phyloP scores from a whole-genome alignment of 1,284 basidiomycete species.

The Marasmius sp. region DNA sequence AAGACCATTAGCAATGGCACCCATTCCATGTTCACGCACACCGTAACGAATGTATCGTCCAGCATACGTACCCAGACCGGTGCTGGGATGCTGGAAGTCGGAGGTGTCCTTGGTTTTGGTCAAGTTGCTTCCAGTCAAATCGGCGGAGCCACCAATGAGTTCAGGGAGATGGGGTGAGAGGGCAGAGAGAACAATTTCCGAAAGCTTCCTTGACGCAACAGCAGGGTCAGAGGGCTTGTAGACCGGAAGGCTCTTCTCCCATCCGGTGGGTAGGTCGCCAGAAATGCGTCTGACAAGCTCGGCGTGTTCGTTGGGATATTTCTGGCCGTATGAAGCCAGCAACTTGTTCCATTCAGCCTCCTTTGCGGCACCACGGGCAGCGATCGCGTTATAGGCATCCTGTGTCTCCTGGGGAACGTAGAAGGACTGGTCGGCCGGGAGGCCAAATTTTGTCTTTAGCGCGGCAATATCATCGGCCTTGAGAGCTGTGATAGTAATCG shows the following conservation, averaged over 20 bases:
- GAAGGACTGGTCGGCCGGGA: conserved; percentile 81
- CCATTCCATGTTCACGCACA: conserved; percentile 98
- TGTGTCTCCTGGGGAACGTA: conserved; percentile 78
- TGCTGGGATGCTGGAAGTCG: conserved; percentile 92
- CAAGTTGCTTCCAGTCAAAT: conserved; percentile 91
- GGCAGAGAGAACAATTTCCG: conserved; percentile 85
- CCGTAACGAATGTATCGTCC: conserved; percentile 95
- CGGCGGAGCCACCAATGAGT: conserved; percentile 87
- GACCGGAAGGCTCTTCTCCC: conserved; percentile 85
- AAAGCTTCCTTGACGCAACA: conserved; percentile 90
- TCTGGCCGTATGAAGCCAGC: conserved; percentile 71
- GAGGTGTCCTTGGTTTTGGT: conserved; percentile 81
- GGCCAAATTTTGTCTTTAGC: conserved; percentile 85
- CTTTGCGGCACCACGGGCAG: conserved; percentile 70
- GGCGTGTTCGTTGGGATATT: conserved; percentile 82
- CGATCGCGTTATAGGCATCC: conserved; percentile 66
- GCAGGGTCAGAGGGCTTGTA: conserved; percentile 83
- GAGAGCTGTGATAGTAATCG: conserved; percentile 55
- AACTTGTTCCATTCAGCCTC: conserved; percentile 79
- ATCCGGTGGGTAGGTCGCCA: conserved; percentile 81
- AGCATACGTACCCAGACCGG: conserved; percentile 79
- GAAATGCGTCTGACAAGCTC: conserved; percentile 86
- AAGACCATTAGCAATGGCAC: conserved; percentile 91
- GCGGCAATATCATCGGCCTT: conserved; percentile 89
- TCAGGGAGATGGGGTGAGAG: conserved; percentile 81